Percentiles rank a stretch among this genome's conserved stretches.
Evolutionary conservation across 306 rosid genomes (phyloP).

Genomic region (Trifolium dubium): DNA sequence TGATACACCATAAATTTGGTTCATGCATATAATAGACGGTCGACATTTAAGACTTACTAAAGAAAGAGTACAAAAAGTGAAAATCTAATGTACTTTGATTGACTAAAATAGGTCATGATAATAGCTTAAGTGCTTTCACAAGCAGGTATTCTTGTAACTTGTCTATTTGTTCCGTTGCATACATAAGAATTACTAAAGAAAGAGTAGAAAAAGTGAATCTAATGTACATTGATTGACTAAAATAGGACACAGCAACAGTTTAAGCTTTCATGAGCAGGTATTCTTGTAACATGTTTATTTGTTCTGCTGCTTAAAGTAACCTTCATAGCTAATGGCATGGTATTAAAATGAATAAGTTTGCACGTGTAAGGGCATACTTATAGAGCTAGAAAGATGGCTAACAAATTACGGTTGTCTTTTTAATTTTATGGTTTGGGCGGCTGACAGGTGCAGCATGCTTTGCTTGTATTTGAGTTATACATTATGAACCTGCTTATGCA

Average conservation of each 20-base stretch:
- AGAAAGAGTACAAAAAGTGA: constrained; percentile 14
- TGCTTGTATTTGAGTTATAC: constrained; percentile 11
- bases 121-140: constrained; percentile 16
- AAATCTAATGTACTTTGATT: constrained; percentile 1
- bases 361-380: not conserved
- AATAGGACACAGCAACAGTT: not conserved
- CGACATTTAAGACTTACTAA: constrained; percentile 17
- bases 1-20: constrained; percentile 5
- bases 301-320: constrained; percentile 8
- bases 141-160: constrained; percentile 22
- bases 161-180: constrained; percentile 2
- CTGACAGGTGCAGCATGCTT: constrained; percentile 5
- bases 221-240: constrained; percentile 13
- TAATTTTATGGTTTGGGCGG: constrained; percentile 12
- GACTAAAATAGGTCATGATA: constrained; percentile 9
- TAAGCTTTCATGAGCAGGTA: constrained; percentile 21
- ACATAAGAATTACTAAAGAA: constrained; percentile 11
- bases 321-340: constrained; percentile 2
- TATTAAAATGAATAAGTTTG: constrained; percentile 7
- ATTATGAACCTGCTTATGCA: constrained; percentile 30
- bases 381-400: constrained; percentile 25
- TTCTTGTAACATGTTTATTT: constrained; percentile 11
- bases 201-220: constrained; percentile 10
- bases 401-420: not conserved
- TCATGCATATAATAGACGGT: constrained; percentile 12